Evolutionary conservation across 2,329 filamentous ascomycete genomes (phyloP), one percentile per base, ranked within the genome.

Genomic region (Sclerotinia nivalis): DNA sequence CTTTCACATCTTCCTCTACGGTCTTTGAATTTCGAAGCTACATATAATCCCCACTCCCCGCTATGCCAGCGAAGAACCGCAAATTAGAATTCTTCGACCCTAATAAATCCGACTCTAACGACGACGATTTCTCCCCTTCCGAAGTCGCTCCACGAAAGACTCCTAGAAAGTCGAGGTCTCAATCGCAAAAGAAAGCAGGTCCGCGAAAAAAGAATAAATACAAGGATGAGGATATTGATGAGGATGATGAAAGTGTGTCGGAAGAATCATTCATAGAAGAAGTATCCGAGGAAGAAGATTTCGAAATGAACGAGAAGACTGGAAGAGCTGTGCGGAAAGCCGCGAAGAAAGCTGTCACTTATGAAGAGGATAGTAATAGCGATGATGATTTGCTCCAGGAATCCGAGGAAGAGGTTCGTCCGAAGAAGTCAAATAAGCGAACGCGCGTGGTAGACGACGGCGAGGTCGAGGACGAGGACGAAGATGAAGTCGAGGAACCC

Each of bases 31-130:
- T 9, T 45, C 49, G 60, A 69, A 52, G 22, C 31, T 28, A 22
- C n/a, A 28, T 22, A 40, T 40, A 40, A 52, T 8, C 25, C 22
- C 31, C 47, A 25, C 18, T 49, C 25, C 62, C 67, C 72, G 73
- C 66, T 69, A 79, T 79, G 78, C 77, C 77, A 56, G 67, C 55
- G 56, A 71, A 71, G 60, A 78, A 78, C 74, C 78, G 88, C 68
- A 90, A 89, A 83, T 80, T 88, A 69, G 84, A 87, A 72, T 83
- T 83, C 68, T 90, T 90, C 74, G 88, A 91, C 78, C 87, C 86
- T 4, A 90, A 89, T 78, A 86, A 88, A 77, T 90, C 88, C 65
- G 88, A 91, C 74, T 83, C 88, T 2, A 85, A 88, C 64, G 88
- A 91, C 76, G 87, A 88, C 73, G 89, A 89, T 78, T 91, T 90